Evolutionary conservation across 2,329 filamentous ascomycete species (phyloP).

Genomic region (Dryadomyces quercus-mongolicae): DNA sequence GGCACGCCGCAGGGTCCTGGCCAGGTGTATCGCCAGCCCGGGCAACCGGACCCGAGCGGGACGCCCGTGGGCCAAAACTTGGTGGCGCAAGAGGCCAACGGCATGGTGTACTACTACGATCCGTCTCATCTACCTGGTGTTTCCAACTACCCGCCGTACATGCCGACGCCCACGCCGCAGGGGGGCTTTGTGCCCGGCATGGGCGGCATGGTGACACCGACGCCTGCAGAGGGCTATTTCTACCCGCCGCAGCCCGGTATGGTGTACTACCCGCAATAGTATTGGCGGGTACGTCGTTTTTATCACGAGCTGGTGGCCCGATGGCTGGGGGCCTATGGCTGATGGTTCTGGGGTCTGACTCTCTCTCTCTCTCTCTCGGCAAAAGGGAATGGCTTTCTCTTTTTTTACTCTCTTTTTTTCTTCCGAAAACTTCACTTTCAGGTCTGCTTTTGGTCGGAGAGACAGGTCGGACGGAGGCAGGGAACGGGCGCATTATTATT

Average conservation of each 20-base stretch:
- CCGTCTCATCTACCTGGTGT: conserved; percentile 55
- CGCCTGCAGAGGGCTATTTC: conserved; percentile 54
- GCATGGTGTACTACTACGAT: conserved; percentile 93
- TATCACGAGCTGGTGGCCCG: neutral
- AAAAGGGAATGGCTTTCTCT: no score
- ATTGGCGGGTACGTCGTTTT: neutral
- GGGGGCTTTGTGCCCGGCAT: conserved; percentile 45
- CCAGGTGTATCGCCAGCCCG: conserved; percentile 22
- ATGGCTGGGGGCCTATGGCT: no score
- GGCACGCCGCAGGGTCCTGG: conserved; percentile 28
- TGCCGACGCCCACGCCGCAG: conserved; percentile 21
- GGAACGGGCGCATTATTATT: neutral
- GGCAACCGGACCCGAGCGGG: conserved; percentile 24
- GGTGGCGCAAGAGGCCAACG: conserved; percentile 80
- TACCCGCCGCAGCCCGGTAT: conserved; percentile 46
- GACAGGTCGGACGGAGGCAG: neutral
- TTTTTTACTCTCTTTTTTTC: neutral
- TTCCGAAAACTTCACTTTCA: neutral
- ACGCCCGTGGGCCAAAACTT: conserved; percentile 28
- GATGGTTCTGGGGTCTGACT: no score
- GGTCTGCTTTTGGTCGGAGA: neutral
- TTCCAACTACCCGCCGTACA: conserved; percentile 32
- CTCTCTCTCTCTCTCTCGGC: no score
- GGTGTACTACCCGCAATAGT: conserved; percentile 46
- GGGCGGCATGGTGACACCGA: conserved; percentile 58